Evolutionary conservation across 176 grass and related monocot species (phyloP).

Genomic region (Alloteropsis semialata): DNA sequence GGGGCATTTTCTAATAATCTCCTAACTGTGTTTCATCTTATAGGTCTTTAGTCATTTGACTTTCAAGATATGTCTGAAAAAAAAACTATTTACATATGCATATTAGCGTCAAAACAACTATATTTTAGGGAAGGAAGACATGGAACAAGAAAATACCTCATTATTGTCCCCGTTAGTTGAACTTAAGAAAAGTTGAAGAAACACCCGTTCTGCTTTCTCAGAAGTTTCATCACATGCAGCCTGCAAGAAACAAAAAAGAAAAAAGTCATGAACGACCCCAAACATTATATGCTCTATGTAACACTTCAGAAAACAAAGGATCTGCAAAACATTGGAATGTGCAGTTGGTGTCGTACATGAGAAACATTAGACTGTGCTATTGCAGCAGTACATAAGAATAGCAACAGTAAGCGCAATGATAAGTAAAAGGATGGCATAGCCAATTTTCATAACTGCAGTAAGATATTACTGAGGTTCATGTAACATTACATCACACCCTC

Average conservation of each 20-base stretch:
- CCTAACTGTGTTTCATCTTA: background rate
- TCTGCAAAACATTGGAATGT: background rate
- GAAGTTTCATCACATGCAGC: slow-evolving; percentile 67
- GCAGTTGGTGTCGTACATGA: background rate
- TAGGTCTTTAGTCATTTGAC: background rate
- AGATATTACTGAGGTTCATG: background rate
- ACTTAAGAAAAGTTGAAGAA: slow-evolving; percentile 78
- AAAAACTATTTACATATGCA: background rate
- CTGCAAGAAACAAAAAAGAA: slow-evolving; percentile 42
- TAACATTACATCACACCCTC: background rate
- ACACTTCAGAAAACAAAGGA: background rate
- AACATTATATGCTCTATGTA: background rate
- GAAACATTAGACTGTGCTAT: background rate
- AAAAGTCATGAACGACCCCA: background rate
- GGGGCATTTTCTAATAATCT: background rate
- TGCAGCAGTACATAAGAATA: background rate
- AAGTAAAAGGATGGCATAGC: background rate
- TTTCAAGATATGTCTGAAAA: background rate
- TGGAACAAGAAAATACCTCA: slow-evolving; percentile 65
- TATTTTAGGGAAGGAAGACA: background rate
- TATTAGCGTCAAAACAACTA: background rate
- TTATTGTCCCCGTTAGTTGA: slow-evolving; percentile 38
- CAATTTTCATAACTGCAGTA: background rate
- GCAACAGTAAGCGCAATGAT: background rate
- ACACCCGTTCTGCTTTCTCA: slow-evolving; percentile 53